Base-by-base conservation (phyloP, 1,139 yeast species). In the Hyphopichia khmerensis region DNA sequence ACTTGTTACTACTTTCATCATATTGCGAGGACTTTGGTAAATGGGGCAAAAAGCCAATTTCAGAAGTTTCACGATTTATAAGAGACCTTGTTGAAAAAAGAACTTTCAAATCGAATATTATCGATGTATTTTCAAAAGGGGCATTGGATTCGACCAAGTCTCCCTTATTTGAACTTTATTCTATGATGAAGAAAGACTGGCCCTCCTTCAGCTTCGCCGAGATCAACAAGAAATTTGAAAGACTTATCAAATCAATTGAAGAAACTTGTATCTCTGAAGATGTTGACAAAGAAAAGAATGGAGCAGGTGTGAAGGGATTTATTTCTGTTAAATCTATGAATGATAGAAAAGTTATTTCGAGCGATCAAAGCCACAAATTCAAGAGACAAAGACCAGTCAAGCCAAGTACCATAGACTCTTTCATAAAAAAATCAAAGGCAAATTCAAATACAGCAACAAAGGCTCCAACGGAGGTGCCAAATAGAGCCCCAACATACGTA, bases 161-260 rank as follows among this genome's bases (percentile, higher is more conserved):
- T 32, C 31, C 14, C 30, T 32, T 10, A 24, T 5, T 21, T 10
- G 35, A 18, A 7, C 26, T 33, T 10, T 33, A 33, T 33, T 9
- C 6, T 11, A 33, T 33, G 26, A 33, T 33, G 35, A 19, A 19
- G 13, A 19, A 18, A 11, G 35, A 17, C 9, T 18, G 17, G 10
- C 29, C 29, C 13, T n/a, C 16, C 26, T 77, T 91, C 47, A 86
- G 85, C 58, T 67, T 90, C 52, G 95, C 87, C 59, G 74, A 75
- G 43, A 75, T 84, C 60, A 75, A 79, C 57, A 55, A 63, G 10
- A 7, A 15, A n/a, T 14, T 30, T 30, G 9, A 16, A 15, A 13
- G 10, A 8, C 4, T 9, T 7, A 8, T 26, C 4, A 11, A 26
- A 7, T 26, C 29, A 9, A 9, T 26, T 4, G n/a, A 26, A 11